Evolutionary conservation across 331 rosid genomes (phyloP).

Genomic region (Quercus lobata): DNA sequence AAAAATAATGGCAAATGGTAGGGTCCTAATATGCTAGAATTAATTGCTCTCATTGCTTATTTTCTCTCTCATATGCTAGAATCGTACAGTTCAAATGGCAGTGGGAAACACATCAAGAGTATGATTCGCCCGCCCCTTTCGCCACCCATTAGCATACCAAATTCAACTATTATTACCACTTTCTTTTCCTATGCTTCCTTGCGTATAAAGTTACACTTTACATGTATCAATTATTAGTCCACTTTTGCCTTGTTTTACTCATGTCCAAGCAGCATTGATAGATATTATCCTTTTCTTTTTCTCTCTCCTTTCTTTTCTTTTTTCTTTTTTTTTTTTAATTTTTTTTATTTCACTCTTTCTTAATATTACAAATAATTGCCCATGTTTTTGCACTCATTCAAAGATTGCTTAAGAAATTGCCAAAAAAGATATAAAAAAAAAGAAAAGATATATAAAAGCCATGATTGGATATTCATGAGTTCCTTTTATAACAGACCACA

Average conservation of each 20-base stretch:
- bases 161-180: constrained; percentile 31
- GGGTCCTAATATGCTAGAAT: too few species aligned
- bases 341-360: not conserved
- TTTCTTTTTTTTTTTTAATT: not conserved
- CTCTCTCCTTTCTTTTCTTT: not conserved
- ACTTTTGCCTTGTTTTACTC: constrained; percentile 31
- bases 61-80: not conserved
- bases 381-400: constrained; percentile 20
- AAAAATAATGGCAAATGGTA: too few species aligned
- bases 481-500: constrained; percentile 45
- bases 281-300: not conserved
- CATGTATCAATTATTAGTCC: constrained; percentile 42
- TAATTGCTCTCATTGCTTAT: too few species aligned
- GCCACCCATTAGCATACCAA: constrained; percentile 54
- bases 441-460: not conserved
- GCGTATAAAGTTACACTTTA: constrained; percentile 25
- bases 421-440: not conserved
- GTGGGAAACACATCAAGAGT: constrained; percentile 53
- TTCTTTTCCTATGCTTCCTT: constrained; percentile 30
- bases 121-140: constrained; percentile 36
- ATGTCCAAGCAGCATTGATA: constrained; percentile 11
- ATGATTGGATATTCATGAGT: constrained; percentile 40
- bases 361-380: not conserved
- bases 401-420: constrained; percentile 34
- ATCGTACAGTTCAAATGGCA: constrained; percentile 38